Base-by-base conservation (phyloP, 2,329 filamentous ascomycete genomes). In the Fusarium compactum region DNA sequence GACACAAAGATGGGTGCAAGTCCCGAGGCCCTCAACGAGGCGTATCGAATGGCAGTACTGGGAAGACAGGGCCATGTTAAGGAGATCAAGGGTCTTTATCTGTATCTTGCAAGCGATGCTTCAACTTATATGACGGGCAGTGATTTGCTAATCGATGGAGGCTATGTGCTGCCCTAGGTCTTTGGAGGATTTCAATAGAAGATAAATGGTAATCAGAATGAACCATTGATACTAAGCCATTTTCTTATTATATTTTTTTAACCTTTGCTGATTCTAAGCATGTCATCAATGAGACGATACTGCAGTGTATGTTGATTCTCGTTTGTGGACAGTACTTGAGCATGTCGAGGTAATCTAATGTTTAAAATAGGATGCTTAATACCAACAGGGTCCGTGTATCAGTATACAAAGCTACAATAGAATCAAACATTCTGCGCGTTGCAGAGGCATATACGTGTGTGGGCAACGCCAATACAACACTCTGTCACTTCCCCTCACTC, bases 11-110 rank as follows among this genome's bases (percentile, higher is more conserved):
- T 88, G 81, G 84, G 85, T 0, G 85, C 85, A 1, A 77, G 81
- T 18, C 80, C 81, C 0, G 45, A 60, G 4, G 80, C 80, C 4
- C 66, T 83, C 10, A 82, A 86, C 20, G 85, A 87, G 73, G 83
- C 81, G 2, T 80, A 83, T 46, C 74, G 83, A 2, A 87, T 88
- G 85, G 80, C 85, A 1, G 80, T 81, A 3, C 71, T 87, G 18
- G 85, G 87, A 40, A 84, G 89, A 65, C 85, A 90, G 67, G 89
- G 86, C 27, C 85, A 91, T 73, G 87, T 88, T 6, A 89, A 89
- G 81, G 89, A 91, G 81, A 81, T 91, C 69, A 91, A 90, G 83
- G 89, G 87, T 8, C 77, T 85, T 16, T 87, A 86, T 69, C 77
- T 87, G 40, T 87, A 86, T 73, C 78, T 87, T 30, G 83, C 82